A percentile compares a stretch with the other conserved stretches of the same genome.
These are phyloP conservation scores for Bipolaris oryzae DNA, from an alignment of 2,329 filamentous ascomycete species.

Conservation along the genomic window DNA sequence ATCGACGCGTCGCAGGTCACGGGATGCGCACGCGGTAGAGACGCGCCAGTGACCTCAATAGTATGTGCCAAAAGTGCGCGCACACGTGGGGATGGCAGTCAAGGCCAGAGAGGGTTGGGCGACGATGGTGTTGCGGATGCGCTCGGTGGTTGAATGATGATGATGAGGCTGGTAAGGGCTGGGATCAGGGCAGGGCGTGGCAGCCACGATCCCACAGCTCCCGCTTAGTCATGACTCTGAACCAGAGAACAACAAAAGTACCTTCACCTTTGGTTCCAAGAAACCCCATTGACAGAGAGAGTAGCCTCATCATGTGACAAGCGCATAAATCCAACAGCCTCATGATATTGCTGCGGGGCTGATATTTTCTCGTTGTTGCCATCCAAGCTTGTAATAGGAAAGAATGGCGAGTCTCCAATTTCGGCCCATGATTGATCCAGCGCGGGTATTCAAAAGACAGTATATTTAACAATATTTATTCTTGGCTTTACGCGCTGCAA, in stretches of 20 bases:
- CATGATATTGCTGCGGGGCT: no score
- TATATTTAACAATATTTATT: background rate
- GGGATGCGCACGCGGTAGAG: conserved; percentile 30
- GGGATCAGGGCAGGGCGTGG: conserved; percentile 12
- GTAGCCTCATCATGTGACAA: no score
- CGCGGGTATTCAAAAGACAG: background rate
- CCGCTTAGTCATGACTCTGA: conserved; percentile 12
- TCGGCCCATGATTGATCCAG: background rate
- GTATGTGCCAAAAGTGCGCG: conserved; percentile 24
- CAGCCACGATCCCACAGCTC: conserved; percentile 7
- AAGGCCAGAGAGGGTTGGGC: conserved; percentile 18
- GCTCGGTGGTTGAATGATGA: conserved; percentile 26
- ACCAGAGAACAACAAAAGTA: background rate
- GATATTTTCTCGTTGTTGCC: no score
- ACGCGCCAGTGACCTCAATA: conserved; percentile 30
- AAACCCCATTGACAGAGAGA: background rate
- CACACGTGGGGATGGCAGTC: conserved; percentile 31
- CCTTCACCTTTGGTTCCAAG: background rate
- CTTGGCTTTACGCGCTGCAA: background rate
- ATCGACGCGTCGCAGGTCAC: conserved; percentile 39
- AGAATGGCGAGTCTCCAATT: background rate
- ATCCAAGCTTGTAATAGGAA: background rate
- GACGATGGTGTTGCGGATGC: conserved; percentile 32
- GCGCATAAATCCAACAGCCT: background rate
- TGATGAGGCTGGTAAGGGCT: conserved; percentile 20